A percentile compares a stretch with the other conserved stretches of the same genome.
These are phyloP conservation scores for Cryptosporidium ryanae DNA, from an alignment of 169 alveolate species.

Conservation along the genomic window DNA sequence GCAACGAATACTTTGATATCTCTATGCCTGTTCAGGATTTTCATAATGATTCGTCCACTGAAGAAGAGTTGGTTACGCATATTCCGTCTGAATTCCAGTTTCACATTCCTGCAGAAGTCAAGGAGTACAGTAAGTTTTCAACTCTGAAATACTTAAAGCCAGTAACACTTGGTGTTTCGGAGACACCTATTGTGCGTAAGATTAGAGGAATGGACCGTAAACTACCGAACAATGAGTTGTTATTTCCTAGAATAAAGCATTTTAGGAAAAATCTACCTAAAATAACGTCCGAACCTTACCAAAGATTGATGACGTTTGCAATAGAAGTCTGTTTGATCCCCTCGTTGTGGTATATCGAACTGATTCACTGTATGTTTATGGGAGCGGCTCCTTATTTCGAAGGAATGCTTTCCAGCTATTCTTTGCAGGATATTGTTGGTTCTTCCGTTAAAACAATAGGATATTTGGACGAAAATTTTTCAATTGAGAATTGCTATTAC, in stretches of 20 bases:
- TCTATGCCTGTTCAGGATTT: too few species aligned
- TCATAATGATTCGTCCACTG: too few species aligned
- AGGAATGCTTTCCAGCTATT: conserved; percentile 32
- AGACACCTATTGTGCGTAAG: neutral
- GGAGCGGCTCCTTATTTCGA: conserved; percentile 19
- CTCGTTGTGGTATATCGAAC: conserved; percentile 63
- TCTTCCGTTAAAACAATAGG: conserved; percentile 43
- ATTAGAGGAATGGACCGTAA: too few species aligned
- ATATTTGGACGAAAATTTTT: conserved; percentile 38
- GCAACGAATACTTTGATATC: too few species aligned
- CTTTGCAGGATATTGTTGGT: conserved; percentile 64
- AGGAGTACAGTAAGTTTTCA: too few species aligned
- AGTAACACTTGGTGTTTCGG: too few species aligned
- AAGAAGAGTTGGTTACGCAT: too few species aligned
- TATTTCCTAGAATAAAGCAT: conserved; percentile 5
- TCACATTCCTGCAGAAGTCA: too few species aligned
- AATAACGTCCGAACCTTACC: conserved; percentile 42
- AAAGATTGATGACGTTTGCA: conserved; percentile 38
- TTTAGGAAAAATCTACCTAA: conserved; percentile 6
- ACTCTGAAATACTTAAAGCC: too few species aligned
- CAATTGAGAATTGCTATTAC: conserved; percentile 1
- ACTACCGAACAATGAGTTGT: neutral
- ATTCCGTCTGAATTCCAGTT: too few species aligned
- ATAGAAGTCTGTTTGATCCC: conserved; percentile 32
- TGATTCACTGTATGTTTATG: conserved; percentile 44